phyloP scores from a whole-genome alignment of 305 asterid genomes.

The Euphrasia arctica region DNA sequence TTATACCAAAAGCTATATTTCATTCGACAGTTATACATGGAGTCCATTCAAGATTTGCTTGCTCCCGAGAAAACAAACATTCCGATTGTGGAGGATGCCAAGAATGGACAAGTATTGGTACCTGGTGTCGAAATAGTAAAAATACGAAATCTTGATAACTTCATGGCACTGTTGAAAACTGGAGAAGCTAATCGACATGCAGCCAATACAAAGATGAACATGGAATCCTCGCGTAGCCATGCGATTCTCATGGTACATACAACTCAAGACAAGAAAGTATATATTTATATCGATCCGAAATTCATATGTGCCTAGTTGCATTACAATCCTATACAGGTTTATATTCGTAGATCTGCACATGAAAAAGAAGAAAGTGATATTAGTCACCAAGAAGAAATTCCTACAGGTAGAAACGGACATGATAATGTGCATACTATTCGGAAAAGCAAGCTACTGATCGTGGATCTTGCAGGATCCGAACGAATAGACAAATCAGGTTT shows the following conservation, averaged over 20 bases:
- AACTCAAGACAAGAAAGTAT: neutral
- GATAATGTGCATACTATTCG: conserved; percentile 55
- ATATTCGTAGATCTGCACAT: conserved; percentile 48
- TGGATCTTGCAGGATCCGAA: conserved; percentile 98
- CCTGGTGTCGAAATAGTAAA: conserved; percentile 74
- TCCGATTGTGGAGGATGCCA: conserved; percentile 81
- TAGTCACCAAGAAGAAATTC: conserved; percentile 35
- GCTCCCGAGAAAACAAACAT: conserved; percentile 83
- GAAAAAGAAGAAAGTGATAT: conserved; percentile 50
- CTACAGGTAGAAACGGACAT: conserved; percentile 36
- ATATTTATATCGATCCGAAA: neutral
- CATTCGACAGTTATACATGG: conserved; percentile 70
- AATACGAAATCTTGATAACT: conserved; percentile 68
- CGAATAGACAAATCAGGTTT: conserved; percentile 88
- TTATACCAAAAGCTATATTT: neutral
- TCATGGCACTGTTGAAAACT: conserved; percentile 60
- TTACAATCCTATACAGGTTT: conserved; percentile 55
- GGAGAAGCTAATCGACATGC: conserved; percentile 97
- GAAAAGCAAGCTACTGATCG: conserved; percentile 88
- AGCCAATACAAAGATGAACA: conserved; percentile 88
- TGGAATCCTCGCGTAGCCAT: conserved; percentile 95
- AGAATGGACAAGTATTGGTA: conserved; percentile 79
- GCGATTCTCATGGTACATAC: conserved; percentile 83
- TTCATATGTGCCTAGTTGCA: neutral
- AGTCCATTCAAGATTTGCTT: conserved; percentile 93